Percentiles rank a stretch among this genome's conserved stretches.
Conservation (phyloP, 1,139 yeast species). For the Hanseniaspora gamundiae region DNA sequence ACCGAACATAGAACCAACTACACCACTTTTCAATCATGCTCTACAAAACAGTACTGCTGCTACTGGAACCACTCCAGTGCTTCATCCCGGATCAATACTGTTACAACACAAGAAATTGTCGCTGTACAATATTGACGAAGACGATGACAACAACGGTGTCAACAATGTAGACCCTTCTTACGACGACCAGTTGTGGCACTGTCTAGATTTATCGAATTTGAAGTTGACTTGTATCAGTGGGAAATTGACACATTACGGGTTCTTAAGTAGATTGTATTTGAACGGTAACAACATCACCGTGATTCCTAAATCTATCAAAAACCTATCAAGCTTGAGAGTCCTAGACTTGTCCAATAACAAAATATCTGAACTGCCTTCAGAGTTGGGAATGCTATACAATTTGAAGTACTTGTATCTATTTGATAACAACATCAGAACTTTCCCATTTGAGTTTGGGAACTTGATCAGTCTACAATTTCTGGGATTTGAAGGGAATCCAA, state of each 20-base stretch:
- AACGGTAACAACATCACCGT: constrained; percentile 69
- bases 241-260: constrained; percentile 68
- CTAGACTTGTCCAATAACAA: constrained; percentile 77
- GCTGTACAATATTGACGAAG: constrained; percentile 54
- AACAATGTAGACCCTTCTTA: constrained; percentile 35
- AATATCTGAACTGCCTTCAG: constrained; percentile 60
- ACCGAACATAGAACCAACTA: constrained; percentile 4
- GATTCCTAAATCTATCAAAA: constrained; percentile 59
- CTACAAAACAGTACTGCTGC: constrained; percentile 8
- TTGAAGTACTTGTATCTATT: constrained; percentile 75
- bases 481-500: constrained; percentile 90
- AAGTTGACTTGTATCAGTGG: constrained; percentile 61
- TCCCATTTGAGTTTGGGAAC: constrained; percentile 82
- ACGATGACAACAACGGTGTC: constrained; percentile 49
- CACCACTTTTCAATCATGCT: constrained; percentile 5
- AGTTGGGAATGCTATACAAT: constrained; percentile 71
- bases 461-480: constrained; percentile 73
- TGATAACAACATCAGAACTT: constrained; percentile 64
- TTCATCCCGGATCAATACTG: constrained; percentile 24
- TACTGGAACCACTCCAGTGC: constrained; percentile 10
- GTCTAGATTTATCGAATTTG: constrained; percentile 85
- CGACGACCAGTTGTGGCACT: constrained; percentile 80
- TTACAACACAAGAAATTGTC: constrained; percentile 52
- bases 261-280: constrained; percentile 75
- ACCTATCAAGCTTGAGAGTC: constrained; percentile 64